Base-by-base conservation (phyloP, 2,329 filamentous ascomycete species). In the Cladophialophora yegresii region DNA sequence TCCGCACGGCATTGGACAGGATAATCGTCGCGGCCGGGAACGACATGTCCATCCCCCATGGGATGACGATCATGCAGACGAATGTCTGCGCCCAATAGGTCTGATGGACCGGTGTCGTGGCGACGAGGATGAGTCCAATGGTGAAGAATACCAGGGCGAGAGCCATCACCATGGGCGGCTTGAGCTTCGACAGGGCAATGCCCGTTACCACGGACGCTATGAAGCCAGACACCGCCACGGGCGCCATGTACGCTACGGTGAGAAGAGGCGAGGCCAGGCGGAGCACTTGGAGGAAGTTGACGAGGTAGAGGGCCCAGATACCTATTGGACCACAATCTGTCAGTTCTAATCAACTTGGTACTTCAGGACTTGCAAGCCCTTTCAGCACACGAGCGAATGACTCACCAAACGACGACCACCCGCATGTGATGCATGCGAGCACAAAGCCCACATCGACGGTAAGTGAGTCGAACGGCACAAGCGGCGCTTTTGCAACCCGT, bases 21-120 rank as follows among this genome's bases (percentile, higher is more conserved):
- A 89, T 81, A 12, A 89, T 72, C 0, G 82, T 87, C 0, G 84
- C 85, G 0, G 86, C 83, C 0, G 87, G 87, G 69, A 88, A 88
- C 1, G 80, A 84, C 81, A 89, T 88, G 72, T 90, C 86, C 74
- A 75, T 76, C 10, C 73, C 74, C 72, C 72, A 74, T 1, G 70
- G 67, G 8, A 71, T 75, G 9, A 75, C 66, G 3, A 76, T n/a
- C 8, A 67, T 65, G 9, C 69, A 65, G 23, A 75, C 67, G 51
- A 77, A 76, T 4, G 71, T 70, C 47, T 75, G 76, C 2, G 73
- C 75, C 79, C 79, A 81, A 69, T 81, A 81, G 6, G 69, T 75
- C 63, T 80, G 77, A 22, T 74, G 61, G 2, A 77, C 67, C 0
- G 78, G 79, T 22, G 75, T 70, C 0, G 77, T 79, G 13, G 77